These are phyloP conservation scores for Kodamaea laetipori DNA, from an alignment of 805 yeast species.

Conservation along the genomic window DNA sequence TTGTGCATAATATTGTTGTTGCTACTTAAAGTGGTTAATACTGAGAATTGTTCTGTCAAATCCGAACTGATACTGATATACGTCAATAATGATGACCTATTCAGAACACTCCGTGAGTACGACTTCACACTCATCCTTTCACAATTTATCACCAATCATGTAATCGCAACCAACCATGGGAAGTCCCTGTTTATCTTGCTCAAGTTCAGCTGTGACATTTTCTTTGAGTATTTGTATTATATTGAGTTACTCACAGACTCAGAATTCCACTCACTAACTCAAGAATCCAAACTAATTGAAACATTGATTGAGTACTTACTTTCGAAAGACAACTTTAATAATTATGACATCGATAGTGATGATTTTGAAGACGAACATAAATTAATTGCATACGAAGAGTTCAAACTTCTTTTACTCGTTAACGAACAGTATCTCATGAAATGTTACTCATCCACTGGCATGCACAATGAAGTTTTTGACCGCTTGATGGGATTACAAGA, in stretches of 20 bases:
- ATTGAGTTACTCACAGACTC: constrained; percentile 35
- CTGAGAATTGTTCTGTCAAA: constrained; percentile 12
- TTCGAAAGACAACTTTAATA: constrained; percentile 35
- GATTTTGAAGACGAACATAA: constrained; percentile 56
- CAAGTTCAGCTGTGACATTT: constrained; percentile 41
- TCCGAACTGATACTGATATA: constrained; percentile 16
- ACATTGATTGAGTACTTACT: constrained; percentile 33
- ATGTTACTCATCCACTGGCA: constrained; percentile 31
- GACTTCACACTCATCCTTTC: constrained; percentile 51
- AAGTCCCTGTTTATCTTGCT: constrained; percentile 34
- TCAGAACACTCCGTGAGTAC: constrained; percentile 53
- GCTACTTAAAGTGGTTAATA: constrained; percentile 34
- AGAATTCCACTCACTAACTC: constrained; percentile 34
- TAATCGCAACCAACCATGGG: constrained; percentile 20
- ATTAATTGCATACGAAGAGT: constrained; percentile 57
- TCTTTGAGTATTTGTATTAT: constrained; percentile 44
- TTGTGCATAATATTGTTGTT: constrained; percentile 36
- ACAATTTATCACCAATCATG: constrained; percentile 32
- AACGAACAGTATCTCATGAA: constrained; percentile 88
- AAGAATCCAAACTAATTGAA: constrained; percentile 29
- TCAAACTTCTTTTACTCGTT: constrained; percentile 69
- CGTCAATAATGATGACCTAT: constrained; percentile 22
- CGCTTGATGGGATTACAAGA: constrained; percentile 50
- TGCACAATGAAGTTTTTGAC: constrained; percentile 55
- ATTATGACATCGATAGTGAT: constrained; percentile 37